Evolutionary conservation across 768 basidiomycete genomes (phyloP), one percentile per base, ranked within the genome.

Genomic region (Xanthoconium stramineum): DNA sequence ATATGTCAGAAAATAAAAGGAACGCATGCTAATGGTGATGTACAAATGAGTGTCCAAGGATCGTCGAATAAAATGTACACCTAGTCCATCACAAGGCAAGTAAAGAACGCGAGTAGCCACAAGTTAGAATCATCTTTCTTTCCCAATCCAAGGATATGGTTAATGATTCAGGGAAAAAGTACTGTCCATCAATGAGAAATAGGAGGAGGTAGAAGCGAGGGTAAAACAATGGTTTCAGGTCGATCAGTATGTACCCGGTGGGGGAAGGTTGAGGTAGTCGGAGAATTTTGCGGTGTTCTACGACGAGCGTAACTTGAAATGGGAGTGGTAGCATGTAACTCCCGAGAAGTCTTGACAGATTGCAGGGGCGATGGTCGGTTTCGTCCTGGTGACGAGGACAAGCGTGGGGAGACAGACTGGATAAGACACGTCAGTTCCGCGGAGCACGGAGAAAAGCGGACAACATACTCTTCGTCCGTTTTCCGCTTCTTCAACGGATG

Each of bases 221-320:
- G 89, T 53, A 91, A 76, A 49, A 55, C 44, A 19, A 71, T 71
- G 3, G 58, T 61, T 49, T 72, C 66, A 30, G 72, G 70, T 48
- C 72, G 68, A 48, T 72, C 66, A 13, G 57, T n/a, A 7, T 69
- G 65, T 11, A 52, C 56, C 8, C 68, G 61, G 19, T 70, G 78
- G 52, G 80, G 75, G 68, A 88, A 89, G 12, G 81, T 80, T 13
- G 86, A 81, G 2, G 84, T 83, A 15, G 82, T 84, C 0, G 89
- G 88, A 12, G 89, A 89, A 38, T 81, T 78, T 55, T 84, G 83
- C 30, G 89, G 89, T 1, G 88, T 89, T 72, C 84, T 88, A 58
- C 89, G 84, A 59, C 90, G 88, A 42, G 88, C 85, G 56, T 87
- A 91, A 38, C 82, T 80, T 29, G 90, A 92, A 52, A 92, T 91